Evolutionary conservation across 192 early-diverging fungal species (phyloP).

Genomic region (Umbelopsis ramanniana): DNA sequence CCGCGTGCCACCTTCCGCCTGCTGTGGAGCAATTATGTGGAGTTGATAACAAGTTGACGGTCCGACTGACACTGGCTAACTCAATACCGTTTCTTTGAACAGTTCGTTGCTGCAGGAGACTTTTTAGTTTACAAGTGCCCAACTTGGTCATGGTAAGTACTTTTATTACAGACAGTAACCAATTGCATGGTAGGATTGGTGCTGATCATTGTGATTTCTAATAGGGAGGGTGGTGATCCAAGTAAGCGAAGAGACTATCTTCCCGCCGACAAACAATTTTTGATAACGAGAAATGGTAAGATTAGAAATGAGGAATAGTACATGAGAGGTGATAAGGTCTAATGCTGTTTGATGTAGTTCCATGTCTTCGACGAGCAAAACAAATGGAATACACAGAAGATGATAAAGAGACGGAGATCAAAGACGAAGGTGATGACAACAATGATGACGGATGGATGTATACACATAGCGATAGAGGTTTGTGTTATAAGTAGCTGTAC

Average conservation of each 20-base stretch:
- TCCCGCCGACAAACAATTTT: constrained; percentile 87
- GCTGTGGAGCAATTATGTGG: neutral
- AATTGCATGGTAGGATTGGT: neutral
- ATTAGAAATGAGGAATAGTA: neutral
- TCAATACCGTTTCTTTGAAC: neutral
- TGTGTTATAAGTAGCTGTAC: neutral
- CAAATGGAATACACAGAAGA: constrained; percentile 76
- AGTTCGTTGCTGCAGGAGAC: constrained; percentile 96
- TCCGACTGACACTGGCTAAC: neutral
- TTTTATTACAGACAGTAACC: neutral
- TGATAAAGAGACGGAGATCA: constrained; percentile 61
- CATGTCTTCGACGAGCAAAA: constrained; percentile 85
- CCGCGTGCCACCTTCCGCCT: too few species aligned
- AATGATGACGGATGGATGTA: constrained; percentile 83
- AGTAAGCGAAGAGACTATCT: constrained; percentile 86
- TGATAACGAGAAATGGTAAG: constrained; percentile 88
- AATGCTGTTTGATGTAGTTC: constrained; percentile 55
- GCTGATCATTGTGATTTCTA: neutral
- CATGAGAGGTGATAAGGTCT: neutral
- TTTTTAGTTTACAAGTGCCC: constrained; percentile 98
- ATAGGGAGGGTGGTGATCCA: constrained; percentile 60
- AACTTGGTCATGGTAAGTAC: constrained; percentile 87
- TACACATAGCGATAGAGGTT: constrained; percentile 73
- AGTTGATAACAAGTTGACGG: neutral
- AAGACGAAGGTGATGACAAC: constrained; percentile 62